These are phyloP conservation scores for Akebia trifoliata DNA, from an alignment of 164 flowering plant species.

Conservation along the genomic window DNA sequence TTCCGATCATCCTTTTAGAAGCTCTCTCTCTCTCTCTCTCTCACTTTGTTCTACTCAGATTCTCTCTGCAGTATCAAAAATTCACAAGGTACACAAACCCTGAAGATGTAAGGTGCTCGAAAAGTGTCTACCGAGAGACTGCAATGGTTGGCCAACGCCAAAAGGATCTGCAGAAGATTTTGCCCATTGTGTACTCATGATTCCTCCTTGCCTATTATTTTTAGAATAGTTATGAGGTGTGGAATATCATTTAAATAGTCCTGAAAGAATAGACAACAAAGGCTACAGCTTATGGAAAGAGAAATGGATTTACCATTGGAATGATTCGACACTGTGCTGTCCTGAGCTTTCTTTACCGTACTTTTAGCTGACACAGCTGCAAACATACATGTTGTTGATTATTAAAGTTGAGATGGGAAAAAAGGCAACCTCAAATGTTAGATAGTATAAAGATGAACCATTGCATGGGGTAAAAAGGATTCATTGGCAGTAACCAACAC, in stretches of 20 bases:
- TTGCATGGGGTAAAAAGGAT: no score
- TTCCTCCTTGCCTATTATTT: slow-evolving; percentile 15
- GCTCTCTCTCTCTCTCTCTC: background rate
- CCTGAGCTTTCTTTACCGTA: slow-evolving; percentile 33
- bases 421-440: background rate
- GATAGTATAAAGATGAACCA: background rate
- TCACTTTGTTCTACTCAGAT: background rate
- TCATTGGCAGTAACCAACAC: no score
- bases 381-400: slow-evolving; percentile 9
- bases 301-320: slow-evolving; percentile 16
- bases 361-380: slow-evolving; percentile 41
- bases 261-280: background rate
- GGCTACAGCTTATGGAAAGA: background rate
- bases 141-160: background rate
- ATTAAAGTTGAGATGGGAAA: background rate
- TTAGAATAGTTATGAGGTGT: background rate
- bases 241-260: background rate
- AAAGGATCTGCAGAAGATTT: background rate
- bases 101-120: background rate
- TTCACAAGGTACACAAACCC: background rate
- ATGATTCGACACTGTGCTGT: slow-evolving; percentile 3
- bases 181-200: background rate
- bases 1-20: background rate
- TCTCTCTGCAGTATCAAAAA: background rate
- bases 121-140: background rate